Base-by-base conservation (phyloP, 2,329 filamentous ascomycete genomes). In the Colletotrichum echinochloae region DNA sequence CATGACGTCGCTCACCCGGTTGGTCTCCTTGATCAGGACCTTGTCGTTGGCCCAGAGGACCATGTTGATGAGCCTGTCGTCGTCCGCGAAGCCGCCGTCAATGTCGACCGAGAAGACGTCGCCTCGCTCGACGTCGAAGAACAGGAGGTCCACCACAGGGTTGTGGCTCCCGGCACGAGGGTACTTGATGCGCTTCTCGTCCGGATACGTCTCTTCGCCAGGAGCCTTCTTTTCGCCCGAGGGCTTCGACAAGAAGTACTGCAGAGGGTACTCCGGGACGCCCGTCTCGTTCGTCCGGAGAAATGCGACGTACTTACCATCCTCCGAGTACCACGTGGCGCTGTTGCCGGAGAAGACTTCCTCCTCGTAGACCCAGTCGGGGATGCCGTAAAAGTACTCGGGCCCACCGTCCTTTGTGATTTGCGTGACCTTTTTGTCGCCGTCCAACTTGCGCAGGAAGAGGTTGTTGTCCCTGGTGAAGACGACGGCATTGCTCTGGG, bases 111-210 rank as follows among this genome's bases (percentile, higher is more conserved):
- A 88, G 78, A 98, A 98, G 11, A 92, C 87, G 69, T 97, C 91
- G 1, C 88, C 88, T 76, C 91, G 92, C 12, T 85, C 86, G 26
- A 98, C 85, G 74, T 98, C 95, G 80, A 95, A 98, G 81, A 98
- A 97, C 65, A 93, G 88, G 39, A 99, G 83, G 71, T 94, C 90
- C 5, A 99, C 95, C 18, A 93, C 89, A 0, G 96, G 96, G 79
- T 99, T 99, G 56, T 95, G 94, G 2, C 95, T 91, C 4, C 96
- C 97, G 26, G 96, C 92, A 81, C 98, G 98, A 57, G 96, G 97
- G 77, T 99, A 99, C 81, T 99, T 99, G 88, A 99, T 97, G 75
- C 94, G 85, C 73, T 92, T 89, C 44, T 95, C 91, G 77, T 98
- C 95, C 0, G 96, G 96, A 78, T 99, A 99, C 62, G 89, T 90